These are phyloP conservation scores for Alternaria sp. DNA, from an alignment of 2,329 filamentous ascomycete species.

Conservation along the genomic window DNA sequence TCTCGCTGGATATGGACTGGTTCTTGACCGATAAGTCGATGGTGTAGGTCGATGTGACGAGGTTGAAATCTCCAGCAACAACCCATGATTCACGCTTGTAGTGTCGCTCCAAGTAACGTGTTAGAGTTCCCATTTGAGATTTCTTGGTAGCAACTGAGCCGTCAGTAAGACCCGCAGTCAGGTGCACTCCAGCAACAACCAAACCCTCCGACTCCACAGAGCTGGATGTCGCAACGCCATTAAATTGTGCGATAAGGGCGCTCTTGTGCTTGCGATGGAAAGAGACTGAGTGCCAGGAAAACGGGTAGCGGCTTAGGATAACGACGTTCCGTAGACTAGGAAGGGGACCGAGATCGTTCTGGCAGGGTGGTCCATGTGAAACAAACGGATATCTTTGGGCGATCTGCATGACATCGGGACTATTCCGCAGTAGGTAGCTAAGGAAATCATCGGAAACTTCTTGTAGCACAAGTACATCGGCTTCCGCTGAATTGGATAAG, in stretches of 20 bases:
- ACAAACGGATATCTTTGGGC: constrained; percentile 62
- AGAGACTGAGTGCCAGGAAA: constrained; percentile 64
- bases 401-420: constrained; percentile 56
- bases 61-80: constrained; percentile 71
- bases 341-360: constrained; percentile 63
- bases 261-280: constrained; percentile 67
- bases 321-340: constrained; percentile 69
- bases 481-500: constrained; percentile 41
- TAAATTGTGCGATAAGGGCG: constrained; percentile 60
- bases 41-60: constrained; percentile 66
- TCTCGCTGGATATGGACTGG: constrained; percentile 62
- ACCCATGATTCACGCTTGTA: constrained; percentile 62
- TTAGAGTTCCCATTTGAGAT: constrained; percentile 62
- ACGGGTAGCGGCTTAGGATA: constrained; percentile 64
- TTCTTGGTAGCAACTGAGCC: constrained; percentile 65
- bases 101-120: constrained; percentile 55
- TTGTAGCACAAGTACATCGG: constrained; percentile 60
- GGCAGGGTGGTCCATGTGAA: constrained; percentile 65
- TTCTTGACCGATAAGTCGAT: constrained; percentile 62
- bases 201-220: constrained; percentile 42
- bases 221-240: constrained; percentile 40
- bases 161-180: constrained; percentile 69
- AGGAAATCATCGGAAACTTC: constrained; percentile 73
- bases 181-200: constrained; percentile 66
- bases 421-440: constrained; percentile 60